Evolutionary conservation across 352 stramenopile genomes (phyloP).

Genomic region (Phytophthora pistaciae): DNA sequence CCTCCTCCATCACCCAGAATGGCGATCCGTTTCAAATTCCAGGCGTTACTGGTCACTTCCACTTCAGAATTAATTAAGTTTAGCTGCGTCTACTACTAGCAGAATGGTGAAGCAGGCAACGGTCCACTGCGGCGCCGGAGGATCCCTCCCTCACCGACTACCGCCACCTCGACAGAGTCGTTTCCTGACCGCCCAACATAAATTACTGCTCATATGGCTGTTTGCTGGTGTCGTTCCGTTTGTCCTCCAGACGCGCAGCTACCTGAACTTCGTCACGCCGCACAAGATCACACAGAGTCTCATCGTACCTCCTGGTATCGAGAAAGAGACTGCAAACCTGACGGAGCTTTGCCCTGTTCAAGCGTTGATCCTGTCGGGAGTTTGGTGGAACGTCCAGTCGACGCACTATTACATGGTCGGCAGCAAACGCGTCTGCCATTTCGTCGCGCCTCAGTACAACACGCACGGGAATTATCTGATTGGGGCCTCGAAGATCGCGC

Average conservation of each 20-base stretch:
- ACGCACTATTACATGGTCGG: conserved; percentile 24
- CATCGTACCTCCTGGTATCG: background rate
- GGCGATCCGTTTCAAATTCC: too few relatives aligned
- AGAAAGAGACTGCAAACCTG: conserved; percentile 11
- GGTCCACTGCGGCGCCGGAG: conserved; percentile 7
- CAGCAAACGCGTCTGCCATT: conserved; percentile 19
- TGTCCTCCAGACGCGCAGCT: conserved; percentile 23
- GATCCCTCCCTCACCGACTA: conserved; percentile 8
- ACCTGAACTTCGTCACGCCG: conserved; percentile 27
- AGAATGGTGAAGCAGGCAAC: conserved; percentile 11
- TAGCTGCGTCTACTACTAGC: background rate
- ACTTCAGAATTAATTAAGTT: background rate
- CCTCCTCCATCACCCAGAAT: too few relatives aligned
- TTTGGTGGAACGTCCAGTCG: conserved; percentile 25
- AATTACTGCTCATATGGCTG: conserved; percentile 20
- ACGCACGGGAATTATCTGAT: conserved; percentile 16
- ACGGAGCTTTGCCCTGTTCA: conserved; percentile 11
- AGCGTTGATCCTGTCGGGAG: conserved; percentile 14
- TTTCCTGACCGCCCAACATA: conserved; percentile 8
- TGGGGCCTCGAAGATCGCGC: background rate
- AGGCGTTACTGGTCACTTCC: background rate
- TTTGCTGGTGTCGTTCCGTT: conserved; percentile 20
- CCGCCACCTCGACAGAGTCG: background rate
- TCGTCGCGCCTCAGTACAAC: conserved; percentile 31
- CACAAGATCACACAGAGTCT: conserved; percentile 33